A percentile compares a stretch with the other conserved stretches of the same genome.
Conservation (phyloP, 1,284 basidiomycete genomes). For the Cryptococcus sp. region DNA sequence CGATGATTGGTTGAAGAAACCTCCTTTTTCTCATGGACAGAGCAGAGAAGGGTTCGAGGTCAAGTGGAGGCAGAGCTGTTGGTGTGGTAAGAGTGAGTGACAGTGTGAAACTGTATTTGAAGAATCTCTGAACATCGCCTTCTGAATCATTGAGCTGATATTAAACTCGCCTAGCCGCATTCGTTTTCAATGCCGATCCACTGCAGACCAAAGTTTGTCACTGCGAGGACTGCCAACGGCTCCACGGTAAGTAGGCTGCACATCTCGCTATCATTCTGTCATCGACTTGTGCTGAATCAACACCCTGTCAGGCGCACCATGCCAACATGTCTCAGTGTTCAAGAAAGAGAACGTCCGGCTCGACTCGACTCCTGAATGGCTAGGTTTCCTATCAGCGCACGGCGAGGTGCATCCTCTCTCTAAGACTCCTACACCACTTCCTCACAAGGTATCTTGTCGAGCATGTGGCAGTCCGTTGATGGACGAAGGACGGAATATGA, state of each 20-base stretch:
- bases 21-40: conserved; percentile 25
- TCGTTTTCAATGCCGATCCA: conserved; percentile 30
- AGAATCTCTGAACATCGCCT: no score
- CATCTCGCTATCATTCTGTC: background rate
- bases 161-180: conserved; percentile 24
- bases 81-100: conserved; percentile 41
- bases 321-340: conserved; percentile 37
- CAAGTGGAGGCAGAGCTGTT: conserved; percentile 36
- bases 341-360: conserved; percentile 34
- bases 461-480: conserved; percentile 38
- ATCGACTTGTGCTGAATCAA: background rate
- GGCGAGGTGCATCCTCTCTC: conserved; percentile 40
- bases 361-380: conserved; percentile 28
- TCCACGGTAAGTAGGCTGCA: conserved; percentile 30
- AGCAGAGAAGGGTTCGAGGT: conserved; percentile 33
- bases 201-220: conserved; percentile 35
- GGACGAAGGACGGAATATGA: conserved; percentile 43
- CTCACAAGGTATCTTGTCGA: conserved; percentile 37
- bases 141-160: background rate
- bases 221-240: conserved; percentile 39
- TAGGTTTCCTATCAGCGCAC: conserved; percentile 37
- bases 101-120: no score
- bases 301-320: conserved; percentile 25
- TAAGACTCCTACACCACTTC: conserved; percentile 33
- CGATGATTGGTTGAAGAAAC: conserved; percentile 30